Evolutionary conservation across 192 early-diverging fungal genomes (phyloP), one percentile per base, ranked within the genome.

Genomic region (Umbelopsis sp.): DNA sequence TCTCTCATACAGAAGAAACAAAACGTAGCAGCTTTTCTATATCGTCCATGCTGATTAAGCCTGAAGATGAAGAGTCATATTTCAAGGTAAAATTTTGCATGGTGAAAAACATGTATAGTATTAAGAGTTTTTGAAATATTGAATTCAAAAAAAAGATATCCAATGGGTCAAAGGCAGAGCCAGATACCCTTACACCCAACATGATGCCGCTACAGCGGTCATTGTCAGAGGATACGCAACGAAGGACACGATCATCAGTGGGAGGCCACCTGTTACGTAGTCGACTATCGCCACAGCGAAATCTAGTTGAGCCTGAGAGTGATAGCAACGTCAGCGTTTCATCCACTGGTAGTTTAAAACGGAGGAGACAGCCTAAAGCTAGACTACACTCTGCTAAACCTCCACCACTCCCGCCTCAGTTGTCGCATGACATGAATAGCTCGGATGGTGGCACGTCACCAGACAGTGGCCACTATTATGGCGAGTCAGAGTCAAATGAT

Each of bases 261-360:
- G 55, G 55, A 35, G 55, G 55, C 0, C 55, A 61, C 30, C n/a
- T 61, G 33, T 61, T 61, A 61, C 55, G 55, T 33, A 61, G 55
- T 61, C 55, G 55, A 27, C 18, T 61, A 30, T 61, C 55, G 55
- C 55, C 55, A 18, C 55, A 61, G 27, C 55, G 55, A 61, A 61
- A 61, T 61, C 35, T 61, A 35, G 55, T 61, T 16, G 55, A 61
- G 15, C 55, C 55, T 35, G 67, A 69, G 23, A 69, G 67, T 49
- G 67, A 69, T 49, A 52, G 67, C 67, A 69, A 69, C 67, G 48
- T 49, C 67, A 69, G 67, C 67, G 67, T 49, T 13, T 69, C 67
- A 33, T 69, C 67, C 2, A 69, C 67, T 22, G 67, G 67, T 35
- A 69, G 67, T 33, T 48, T 69, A 16, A 69, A 69, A 22, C 67